These are phyloP conservation scores for Chenopodium formosanum DNA, from an alignment of 148 eudicot species.

Conservation along the genomic window DNA sequence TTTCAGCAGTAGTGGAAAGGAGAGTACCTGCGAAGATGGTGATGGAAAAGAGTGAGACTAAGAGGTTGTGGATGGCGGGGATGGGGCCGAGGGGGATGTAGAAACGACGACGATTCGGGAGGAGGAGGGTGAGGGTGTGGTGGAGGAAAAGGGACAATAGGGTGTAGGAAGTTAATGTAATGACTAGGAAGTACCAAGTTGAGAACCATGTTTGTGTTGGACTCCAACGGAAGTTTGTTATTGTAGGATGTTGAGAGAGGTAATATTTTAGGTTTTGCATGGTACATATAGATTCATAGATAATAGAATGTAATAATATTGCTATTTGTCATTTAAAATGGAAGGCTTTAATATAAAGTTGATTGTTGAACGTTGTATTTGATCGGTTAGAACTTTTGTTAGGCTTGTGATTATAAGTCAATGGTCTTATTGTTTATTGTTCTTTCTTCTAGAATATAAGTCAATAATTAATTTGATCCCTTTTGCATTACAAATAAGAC, in stretches of 20 bases:
- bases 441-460: background rate
- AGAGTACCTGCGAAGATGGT: conserved; percentile 43
- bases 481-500: background rate
- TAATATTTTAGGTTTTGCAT: conserved; percentile 26
- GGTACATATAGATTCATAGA: background rate
- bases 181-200: conserved; percentile 45
- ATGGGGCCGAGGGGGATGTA: conserved; percentile 32
- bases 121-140: conserved; percentile 19
- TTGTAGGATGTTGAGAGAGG: conserved; percentile 44
- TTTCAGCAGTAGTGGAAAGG: conserved; percentile 40
- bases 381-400: background rate
- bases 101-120: conserved; percentile 14
- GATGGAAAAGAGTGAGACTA: conserved; percentile 34
- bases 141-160: conserved; percentile 31
- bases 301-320: too few relatives aligned
- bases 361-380: background rate
- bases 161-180: conserved; percentile 26
- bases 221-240: conserved; percentile 46
- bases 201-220: conserved; percentile 50
- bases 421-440: background rate
- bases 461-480: background rate
- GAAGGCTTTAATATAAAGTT: background rate
- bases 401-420: background rate
- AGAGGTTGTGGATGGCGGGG: conserved; percentile 47
- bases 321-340: background rate